Evolutionary conservation across 192 early-diverging fungal species (phyloP).

Genomic region (Podila epigama): DNA sequence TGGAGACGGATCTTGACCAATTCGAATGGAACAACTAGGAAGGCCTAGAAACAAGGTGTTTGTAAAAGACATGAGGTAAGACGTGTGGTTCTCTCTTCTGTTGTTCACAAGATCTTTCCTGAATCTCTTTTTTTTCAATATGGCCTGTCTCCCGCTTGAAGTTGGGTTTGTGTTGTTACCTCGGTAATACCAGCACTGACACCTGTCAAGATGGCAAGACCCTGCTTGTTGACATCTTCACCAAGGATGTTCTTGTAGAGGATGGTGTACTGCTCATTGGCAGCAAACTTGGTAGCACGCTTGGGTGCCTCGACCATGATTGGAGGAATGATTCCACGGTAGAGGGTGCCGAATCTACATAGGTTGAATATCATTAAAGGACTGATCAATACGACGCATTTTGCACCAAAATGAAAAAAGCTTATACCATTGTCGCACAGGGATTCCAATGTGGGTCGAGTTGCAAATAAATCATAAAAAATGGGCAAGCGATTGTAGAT

Average conservation of each 20-base stretch:
- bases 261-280: constrained; percentile 86
- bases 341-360: constrained; percentile 66
- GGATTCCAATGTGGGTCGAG: too few species aligned
- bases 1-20: constrained; percentile 97
- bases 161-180: constrained; percentile 10
- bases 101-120: background rate
- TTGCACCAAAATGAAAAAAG: too few species aligned
- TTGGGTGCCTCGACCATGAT: constrained; percentile 98
- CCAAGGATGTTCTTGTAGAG: constrained; percentile 77
- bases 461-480: too few species aligned
- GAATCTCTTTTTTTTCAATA: too few species aligned
- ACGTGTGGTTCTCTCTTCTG: background rate
- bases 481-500: too few species aligned
- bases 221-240: constrained; percentile 75
- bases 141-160: too few species aligned
- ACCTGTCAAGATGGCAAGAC: constrained; percentile 84
- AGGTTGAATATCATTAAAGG: too few species aligned
- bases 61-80: background rate
- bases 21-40: constrained; percentile 91
- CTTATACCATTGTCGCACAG: too few species aligned
- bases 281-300: constrained; percentile 96
- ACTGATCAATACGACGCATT: too few species aligned
- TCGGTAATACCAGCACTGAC: constrained; percentile 92
- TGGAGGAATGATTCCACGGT: constrained; percentile 95
- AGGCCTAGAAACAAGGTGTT: constrained; percentile 53